Evolutionary conservation across 352 stramenopile genomes (phyloP).

Genomic region (Phytophthora crassamura): DNA sequence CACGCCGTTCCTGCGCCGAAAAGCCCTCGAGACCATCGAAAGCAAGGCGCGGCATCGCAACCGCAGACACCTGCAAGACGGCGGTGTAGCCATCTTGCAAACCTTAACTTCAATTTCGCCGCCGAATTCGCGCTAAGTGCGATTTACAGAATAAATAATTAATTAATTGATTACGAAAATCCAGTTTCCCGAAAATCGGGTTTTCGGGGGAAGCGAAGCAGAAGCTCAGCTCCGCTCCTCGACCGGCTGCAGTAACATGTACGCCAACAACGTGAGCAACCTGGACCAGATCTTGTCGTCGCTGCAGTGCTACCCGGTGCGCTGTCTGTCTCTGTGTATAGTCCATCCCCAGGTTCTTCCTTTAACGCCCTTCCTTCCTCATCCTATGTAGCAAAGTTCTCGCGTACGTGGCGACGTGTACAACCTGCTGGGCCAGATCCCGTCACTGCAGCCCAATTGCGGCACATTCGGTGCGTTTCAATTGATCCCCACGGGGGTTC

Average conservation of each 20-base stretch:
- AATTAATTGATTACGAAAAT: slow-evolving; percentile 1
- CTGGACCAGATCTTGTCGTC: slow-evolving; percentile 90
- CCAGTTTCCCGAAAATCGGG: neutral
- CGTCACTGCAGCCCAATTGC: slow-evolving; percentile 85
- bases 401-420: slow-evolving; percentile 86
- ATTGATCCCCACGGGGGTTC: neutral
- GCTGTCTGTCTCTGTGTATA: neutral
- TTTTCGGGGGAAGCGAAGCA: slow-evolving; percentile 1
- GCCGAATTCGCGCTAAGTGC: slow-evolving; percentile 11
- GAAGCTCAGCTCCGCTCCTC: neutral
- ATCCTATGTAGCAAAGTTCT: slow-evolving; percentile 68
- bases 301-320: slow-evolving; percentile 81
- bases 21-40: slow-evolving; percentile 62
- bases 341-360: neutral
- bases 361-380: neutral
- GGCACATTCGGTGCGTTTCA: slow-evolving; percentile 73
- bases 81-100: slow-evolving; percentile 51
- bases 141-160: slow-evolving; percentile 1
- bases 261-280: slow-evolving; percentile 88
- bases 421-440: slow-evolving; percentile 86
- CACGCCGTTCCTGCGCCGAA: slow-evolving; percentile 73
- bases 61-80: slow-evolving; percentile 47
- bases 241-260: slow-evolving; percentile 47
- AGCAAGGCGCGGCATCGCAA: slow-evolving; percentile 37
- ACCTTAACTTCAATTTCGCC: slow-evolving; percentile 22